These are phyloP conservation scores for Backusella tuberculispora DNA, from an alignment of 192 early-diverging fungal species.

Conservation along the genomic window DNA sequence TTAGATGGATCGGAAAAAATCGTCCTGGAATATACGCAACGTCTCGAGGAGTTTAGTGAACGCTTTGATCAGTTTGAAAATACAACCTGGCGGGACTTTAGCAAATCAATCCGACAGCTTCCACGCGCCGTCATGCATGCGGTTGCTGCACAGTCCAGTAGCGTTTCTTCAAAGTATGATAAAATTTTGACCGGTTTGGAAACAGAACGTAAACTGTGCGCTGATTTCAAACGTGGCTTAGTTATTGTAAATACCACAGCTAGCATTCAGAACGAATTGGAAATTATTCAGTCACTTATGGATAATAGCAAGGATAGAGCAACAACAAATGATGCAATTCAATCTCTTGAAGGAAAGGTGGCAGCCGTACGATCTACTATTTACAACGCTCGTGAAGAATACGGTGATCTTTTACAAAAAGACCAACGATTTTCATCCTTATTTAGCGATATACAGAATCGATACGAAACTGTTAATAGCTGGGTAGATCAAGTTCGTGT, in stretches of 20 bases:
- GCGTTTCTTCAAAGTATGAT: neutral
- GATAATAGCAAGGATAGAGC: constrained; percentile 30
- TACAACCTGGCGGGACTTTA: constrained; percentile 23
- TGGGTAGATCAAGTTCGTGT: constrained; percentile 43
- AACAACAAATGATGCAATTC: constrained; percentile 39
- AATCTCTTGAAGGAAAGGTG: constrained; percentile 35
- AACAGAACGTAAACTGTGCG: neutral
- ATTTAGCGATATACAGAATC: constrained; percentile 15
- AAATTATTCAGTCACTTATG: constrained; percentile 34
- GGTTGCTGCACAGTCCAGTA: neutral
- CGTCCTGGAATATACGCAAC: constrained; percentile 1
- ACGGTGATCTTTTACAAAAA: constrained; percentile 21
- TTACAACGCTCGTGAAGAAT: constrained; percentile 26
- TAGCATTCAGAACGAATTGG: constrained; percentile 13
- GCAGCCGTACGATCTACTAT: constrained; percentile 26
- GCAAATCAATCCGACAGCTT: constrained; percentile 7
- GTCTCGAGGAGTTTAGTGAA: neutral
- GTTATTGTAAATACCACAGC: neutral
- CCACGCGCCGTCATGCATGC: constrained; percentile 17
- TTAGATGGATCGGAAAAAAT: constrained; percentile 12
- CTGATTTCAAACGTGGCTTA: constrained; percentile 12
- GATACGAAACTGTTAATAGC: constrained; percentile 33
- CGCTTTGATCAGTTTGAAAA: constrained; percentile 19
- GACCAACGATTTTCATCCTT: neutral
- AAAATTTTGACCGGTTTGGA: neutral